A percentile compares a stretch with the other conserved stretches of the same genome.
These are phyloP conservation scores for Metschnikowia amazonensis DNA, from an alignment of 805 yeast genomes.

Conservation along the genomic window DNA sequence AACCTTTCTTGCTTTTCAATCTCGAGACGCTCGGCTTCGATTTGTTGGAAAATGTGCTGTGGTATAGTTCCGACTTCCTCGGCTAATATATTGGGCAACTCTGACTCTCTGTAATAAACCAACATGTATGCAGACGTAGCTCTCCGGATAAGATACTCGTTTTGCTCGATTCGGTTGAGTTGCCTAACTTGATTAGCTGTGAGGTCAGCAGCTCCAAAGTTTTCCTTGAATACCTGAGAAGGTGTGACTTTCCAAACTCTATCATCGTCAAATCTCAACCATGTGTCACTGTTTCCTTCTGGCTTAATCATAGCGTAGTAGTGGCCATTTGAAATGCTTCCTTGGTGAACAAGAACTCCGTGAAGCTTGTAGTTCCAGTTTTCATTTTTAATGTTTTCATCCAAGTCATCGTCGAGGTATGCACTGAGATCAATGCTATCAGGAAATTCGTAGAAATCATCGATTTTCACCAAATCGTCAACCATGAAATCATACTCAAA, in stretches of 20 bases:
- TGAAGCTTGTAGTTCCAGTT: constrained; percentile 80
- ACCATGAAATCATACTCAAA: constrained; percentile 91
- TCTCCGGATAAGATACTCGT: constrained; percentile 61
- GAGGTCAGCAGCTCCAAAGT: constrained; percentile 76
- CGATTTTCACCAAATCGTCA: constrained; percentile 84
- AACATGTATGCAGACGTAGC: constrained; percentile 97
- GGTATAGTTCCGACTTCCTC: constrained; percentile 51
- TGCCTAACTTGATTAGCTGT: constrained; percentile 45
- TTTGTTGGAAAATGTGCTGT: constrained; percentile 58
- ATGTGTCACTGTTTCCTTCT: constrained; percentile 50
- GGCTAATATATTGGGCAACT: constrained; percentile 54
- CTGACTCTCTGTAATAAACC: constrained; percentile 75
- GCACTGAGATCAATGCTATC: constrained; percentile 76
- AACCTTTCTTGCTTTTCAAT: constrained; percentile 54
- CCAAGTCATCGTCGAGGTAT: constrained; percentile 59
- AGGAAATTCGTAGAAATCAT: constrained; percentile 89
- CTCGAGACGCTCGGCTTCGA: constrained; percentile 60
- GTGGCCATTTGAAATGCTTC: constrained; percentile 94
- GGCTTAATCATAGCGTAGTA: constrained; percentile 90
- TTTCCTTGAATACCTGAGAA: constrained; percentile 84
- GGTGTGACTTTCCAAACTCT: constrained; percentile 83
- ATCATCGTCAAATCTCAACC: constrained; percentile 96
- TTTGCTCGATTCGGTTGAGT: constrained; percentile 57
- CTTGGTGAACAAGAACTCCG: constrained; percentile 94
- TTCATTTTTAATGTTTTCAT: constrained; percentile 41